Percentiles rank a stretch among this genome's conserved stretches.
These are phyloP conservation scores for Dittrichia graveolens DNA, from an alignment of 129 eudicot species.

Conservation along the genomic window DNA sequence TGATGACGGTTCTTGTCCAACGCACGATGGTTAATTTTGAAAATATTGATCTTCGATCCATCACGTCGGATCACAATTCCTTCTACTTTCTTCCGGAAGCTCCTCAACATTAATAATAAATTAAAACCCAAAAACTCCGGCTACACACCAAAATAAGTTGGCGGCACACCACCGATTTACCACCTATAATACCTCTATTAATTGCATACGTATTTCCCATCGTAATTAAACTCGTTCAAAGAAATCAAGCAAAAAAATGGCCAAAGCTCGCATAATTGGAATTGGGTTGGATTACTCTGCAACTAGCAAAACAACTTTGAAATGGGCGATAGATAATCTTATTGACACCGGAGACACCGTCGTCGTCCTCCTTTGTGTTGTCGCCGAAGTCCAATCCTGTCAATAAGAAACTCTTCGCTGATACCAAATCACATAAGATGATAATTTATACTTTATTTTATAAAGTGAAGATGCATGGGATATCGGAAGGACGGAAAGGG, in stretches of 20 bases:
- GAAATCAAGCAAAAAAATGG: constrained; percentile 33
- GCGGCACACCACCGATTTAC: no score
- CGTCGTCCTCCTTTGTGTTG: constrained; percentile 51
- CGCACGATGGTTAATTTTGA: no score
- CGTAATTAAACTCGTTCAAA: not conserved
- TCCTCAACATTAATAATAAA: constrained; percentile 2
- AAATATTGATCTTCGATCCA: no score
- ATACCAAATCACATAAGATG: constrained; percentile 83
- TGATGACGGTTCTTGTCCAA: no score
- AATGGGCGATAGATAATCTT: constrained; percentile 69
- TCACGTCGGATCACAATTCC: no score
- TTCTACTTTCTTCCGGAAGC: constrained; percentile 51
- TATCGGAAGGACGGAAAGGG: no score
- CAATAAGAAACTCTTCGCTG: constrained; percentile 70
- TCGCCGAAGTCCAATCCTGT: constrained; percentile 71
- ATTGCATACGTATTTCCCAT: not conserved
- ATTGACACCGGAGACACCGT: constrained; percentile 52
- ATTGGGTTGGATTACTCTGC: constrained; percentile 76
- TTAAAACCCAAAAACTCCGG: not conserved
- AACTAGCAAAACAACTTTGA: constrained; percentile 65
- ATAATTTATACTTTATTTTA: no score
- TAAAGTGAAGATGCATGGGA: not conserved
- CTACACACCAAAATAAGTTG: constrained; percentile 11
- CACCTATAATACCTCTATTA: constrained; percentile 15
- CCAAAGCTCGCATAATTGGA: constrained; percentile 57